Base-by-base conservation (phyloP, 805 yeast species). In the Metschnikowia koreensis region DNA sequence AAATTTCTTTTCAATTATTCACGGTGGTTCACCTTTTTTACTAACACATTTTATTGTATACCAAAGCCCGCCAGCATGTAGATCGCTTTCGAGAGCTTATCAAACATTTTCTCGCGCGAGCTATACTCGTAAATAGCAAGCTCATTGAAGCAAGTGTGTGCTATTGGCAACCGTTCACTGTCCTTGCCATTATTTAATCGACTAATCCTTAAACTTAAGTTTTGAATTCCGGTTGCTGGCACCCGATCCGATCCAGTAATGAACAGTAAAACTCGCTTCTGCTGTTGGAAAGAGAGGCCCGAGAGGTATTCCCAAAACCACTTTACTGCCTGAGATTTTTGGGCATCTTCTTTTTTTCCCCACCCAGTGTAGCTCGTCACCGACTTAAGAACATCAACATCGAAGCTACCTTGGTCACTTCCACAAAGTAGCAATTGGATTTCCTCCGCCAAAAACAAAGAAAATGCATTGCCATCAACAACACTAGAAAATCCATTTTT, bases 91-190 rank as follows among this genome's bases (percentile, higher is more conserved):
- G 71, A 64, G 52, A 93, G 66, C 66, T 89, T 92, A 1, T 63
- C 48, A 41, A 70, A 66, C 48, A 94, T 70, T 55, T 80, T 81
- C n/a, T 77, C 81, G 53, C 73, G 71, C 6, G 80, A 64, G 12
- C 68, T 58, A 66, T 93, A 93, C 37, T 83, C 83, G 66, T 83
- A 87, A 6, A 94, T 59, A 50, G 93, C 86, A 26, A 93, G 65
- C 71, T 93, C 97, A 64, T 93, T 94, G 73, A 94, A 93, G 61
- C 99, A 93, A 0, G 98, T 94, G 64, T 93, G 98, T 0, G 97
- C 90, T 13, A 86, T 72, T 0, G 98, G 98, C 15, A 92, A 69
- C 44, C 86, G 72, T 1, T 79, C 74, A 37, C 71, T 65, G 33
- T 73, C 75, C 1, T 55, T 60, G 7, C 68, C 71, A 27, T 55